Conservation (phyloP, 2,329 filamentous ascomycete genomes). For the Pseudovirgaria hyperparasitica region DNA sequence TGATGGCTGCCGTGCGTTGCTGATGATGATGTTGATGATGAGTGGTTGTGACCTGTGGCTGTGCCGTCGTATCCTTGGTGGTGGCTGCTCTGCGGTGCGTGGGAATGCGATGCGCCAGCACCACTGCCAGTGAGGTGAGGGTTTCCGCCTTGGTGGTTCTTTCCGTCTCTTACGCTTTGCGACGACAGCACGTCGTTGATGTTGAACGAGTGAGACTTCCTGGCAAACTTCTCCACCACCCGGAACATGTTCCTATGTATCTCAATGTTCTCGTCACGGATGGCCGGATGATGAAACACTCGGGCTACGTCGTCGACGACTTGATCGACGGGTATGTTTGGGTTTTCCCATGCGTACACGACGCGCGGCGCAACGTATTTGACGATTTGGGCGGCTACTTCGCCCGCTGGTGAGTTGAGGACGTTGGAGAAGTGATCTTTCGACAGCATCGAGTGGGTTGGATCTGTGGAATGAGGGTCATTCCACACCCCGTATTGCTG, state of each 20-base stretch:
- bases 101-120: too few relatives aligned
- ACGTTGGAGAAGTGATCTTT: constrained; percentile 41
- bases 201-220: constrained; percentile 50
- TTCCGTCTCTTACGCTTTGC: constrained; percentile 68
- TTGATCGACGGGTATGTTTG: constrained; percentile 68
- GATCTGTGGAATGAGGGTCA: constrained; percentile 33
- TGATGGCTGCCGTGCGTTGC: too few relatives aligned
- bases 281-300: constrained; percentile 82
- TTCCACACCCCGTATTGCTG: constrained; percentile 39
- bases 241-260: constrained; percentile 83
- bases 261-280: constrained; percentile 62
- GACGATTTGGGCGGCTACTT: constrained; percentile 45
- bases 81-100: too few relatives aligned
- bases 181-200: constrained; percentile 69
- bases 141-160: constrained; percentile 51
- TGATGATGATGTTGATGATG: too few relatives aligned
- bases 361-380: constrained; percentile 81
- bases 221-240: constrained; percentile 70
- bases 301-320: constrained; percentile 69
- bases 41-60: too few relatives aligned
- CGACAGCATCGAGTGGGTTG: constrained; percentile 38
- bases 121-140: constrained; percentile 17
- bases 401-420: constrained; percentile 35
- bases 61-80: too few relatives aligned
- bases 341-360: constrained; percentile 87